A percentile compares a stretch with the other conserved stretches of the same genome.
These are phyloP conservation scores for Saccharomyces hybrid DNA, from an alignment of 1,139 yeast species.

Conservation along the genomic window DNA sequence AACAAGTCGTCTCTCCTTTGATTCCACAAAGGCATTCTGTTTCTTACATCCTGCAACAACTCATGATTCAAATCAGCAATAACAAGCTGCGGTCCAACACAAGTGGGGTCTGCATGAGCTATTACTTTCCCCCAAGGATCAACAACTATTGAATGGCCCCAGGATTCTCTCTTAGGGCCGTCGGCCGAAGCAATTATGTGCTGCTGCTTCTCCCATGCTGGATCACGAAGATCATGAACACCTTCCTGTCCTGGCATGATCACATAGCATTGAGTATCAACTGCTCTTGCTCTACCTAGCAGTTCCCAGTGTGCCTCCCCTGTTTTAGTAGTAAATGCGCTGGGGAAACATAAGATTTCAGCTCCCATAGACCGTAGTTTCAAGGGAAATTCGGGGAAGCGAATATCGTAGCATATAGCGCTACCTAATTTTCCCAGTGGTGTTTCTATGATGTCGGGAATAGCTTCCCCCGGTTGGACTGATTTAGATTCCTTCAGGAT, in stretches of 20 bases:
- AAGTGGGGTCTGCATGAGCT: constrained; percentile 46
- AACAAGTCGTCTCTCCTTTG: constrained; percentile 62
- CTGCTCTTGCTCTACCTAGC: constrained; percentile 73
- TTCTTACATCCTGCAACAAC: constrained; percentile 43
- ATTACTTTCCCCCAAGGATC: constrained; percentile 88
- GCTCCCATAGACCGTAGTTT: constrained; percentile 66
- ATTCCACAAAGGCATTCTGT: constrained; percentile 64
- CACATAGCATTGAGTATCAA: constrained; percentile 81
- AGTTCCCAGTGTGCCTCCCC: constrained; percentile 88
- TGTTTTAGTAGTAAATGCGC: constrained; percentile 86
- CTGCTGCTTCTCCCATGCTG: constrained; percentile 25
- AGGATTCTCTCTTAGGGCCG: constrained; percentile 44
- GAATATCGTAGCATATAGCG: constrained; percentile 77
- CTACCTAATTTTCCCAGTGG: constrained; percentile 60
- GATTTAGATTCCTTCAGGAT: constrained; percentile 67
- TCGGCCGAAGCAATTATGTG: neutral
- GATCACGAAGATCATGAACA: constrained; percentile 46
- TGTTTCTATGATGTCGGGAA: constrained; percentile 51
- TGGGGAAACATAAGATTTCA: constrained; percentile 69
- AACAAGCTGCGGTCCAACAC: constrained; percentile 47
- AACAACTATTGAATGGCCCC: constrained; percentile 78
- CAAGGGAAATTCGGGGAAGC: constrained; percentile 79
- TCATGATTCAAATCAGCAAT: constrained; percentile 63
- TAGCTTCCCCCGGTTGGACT: constrained; percentile 65
- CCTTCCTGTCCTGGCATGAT: constrained; percentile 92